Evolutionary conservation across 73 alveolate genomes (phyloP).

Genomic region (Tetrahymena elliotti): DNA sequence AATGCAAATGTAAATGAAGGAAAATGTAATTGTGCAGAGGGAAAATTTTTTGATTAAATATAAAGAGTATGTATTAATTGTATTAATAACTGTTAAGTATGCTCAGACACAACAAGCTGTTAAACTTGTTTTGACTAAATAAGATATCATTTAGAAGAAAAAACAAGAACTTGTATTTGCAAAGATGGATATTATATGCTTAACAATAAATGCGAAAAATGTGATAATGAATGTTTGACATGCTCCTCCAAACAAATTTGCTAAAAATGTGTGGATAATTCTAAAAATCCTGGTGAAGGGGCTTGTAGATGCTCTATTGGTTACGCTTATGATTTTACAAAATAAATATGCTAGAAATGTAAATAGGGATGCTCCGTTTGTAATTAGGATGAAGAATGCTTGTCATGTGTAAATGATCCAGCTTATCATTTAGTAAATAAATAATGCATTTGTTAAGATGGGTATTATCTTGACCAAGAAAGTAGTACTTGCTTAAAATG

Average conservation of each 20-base stretch:
- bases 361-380: not conserved
- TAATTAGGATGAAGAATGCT: not conserved
- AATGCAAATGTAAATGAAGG: not conserved
- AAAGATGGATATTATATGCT: not conserved
- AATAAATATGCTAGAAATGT: not conserved
- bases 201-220: not conserved
- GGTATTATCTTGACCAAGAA: not conserved
- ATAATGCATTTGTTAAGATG: not conserved
- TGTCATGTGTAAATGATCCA: not conserved
- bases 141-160: not conserved
- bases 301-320: not conserved
- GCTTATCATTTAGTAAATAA: not conserved
- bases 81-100: not conserved
- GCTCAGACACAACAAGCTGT: not conserved
- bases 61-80: not conserved
- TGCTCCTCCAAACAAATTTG: not conserved
- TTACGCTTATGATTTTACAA: not conserved
- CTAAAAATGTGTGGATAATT: not conserved
- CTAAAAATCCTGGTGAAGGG: not conserved
- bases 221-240: not conserved
- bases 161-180: not conserved
- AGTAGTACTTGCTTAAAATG: not conserved
- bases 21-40: not conserved
- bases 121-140: not conserved
- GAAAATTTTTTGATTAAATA: not conserved